Evolutionary conservation across 177 flowering plant genomes (phyloP).

Genomic region (Vitis hybrid): DNA sequence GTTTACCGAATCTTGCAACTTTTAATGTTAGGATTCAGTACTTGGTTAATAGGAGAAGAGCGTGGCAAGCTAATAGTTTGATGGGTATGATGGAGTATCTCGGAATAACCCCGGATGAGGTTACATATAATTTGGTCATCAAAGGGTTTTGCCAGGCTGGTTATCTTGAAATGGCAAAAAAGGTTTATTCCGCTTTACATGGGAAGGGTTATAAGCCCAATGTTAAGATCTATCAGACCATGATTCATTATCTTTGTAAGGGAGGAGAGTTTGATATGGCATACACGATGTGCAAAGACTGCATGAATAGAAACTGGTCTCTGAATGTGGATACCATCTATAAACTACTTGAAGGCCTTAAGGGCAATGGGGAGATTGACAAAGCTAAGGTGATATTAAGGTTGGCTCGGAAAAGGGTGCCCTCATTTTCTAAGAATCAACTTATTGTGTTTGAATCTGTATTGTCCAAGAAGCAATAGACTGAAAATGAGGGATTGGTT

Average conservation of each 20-base stretch:
- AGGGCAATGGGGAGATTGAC: slow-evolving; percentile 29
- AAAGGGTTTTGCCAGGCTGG: slow-evolving; percentile 68
- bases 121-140: slow-evolving; percentile 72
- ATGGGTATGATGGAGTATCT: slow-evolving; percentile 45
- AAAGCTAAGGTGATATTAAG: slow-evolving; percentile 42
- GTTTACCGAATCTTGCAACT: slow-evolving; percentile 60
- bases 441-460: slow-evolving; percentile 32
- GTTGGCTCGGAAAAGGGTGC: slow-evolving; percentile 48
- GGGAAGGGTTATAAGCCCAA: slow-evolving; percentile 52
- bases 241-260: slow-evolving; percentile 72
- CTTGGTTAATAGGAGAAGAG: slow-evolving; percentile 40
- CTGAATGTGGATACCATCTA: slow-evolving; percentile 52
- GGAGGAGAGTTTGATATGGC: slow-evolving; percentile 65
- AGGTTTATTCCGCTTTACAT: slow-evolving; percentile 51
- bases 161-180: slow-evolving; percentile 61
- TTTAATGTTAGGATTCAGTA: slow-evolving; percentile 73
- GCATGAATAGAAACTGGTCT: slow-evolving; percentile 60
- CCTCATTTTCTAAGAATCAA: slow-evolving; percentile 47
- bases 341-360: slow-evolving; percentile 53
- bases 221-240: slow-evolving; percentile 65
- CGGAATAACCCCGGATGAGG: slow-evolving; percentile 61
- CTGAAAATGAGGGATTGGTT: not conserved
- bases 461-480: slow-evolving; percentile 15
- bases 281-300: slow-evolving; percentile 51
- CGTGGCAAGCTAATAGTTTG: slow-evolving; percentile 59